Evolutionary conservation across 257 asterid species (phyloP), one percentile per base, ranked within the genome.

Genomic region (Solanum pinnatisectum): DNA sequence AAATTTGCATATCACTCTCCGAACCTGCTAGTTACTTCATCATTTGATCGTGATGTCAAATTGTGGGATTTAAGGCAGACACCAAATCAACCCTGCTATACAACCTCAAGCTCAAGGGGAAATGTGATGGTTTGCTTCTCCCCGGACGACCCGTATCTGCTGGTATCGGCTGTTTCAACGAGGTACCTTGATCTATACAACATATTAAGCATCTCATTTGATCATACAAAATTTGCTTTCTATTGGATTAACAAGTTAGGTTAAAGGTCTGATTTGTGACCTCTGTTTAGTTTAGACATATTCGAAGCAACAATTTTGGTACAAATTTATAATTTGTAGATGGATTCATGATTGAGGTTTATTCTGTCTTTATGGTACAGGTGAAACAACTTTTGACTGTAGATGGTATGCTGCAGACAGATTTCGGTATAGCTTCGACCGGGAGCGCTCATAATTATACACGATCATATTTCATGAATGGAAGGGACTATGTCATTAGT

Each of bases 81-180:
- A 4, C 94, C 94, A 10, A 36, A 59, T 49, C 86, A 82, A 15
- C 96, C 98, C 88, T 96, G 98, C 90, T 96, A 92, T 84, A 87
- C 95, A 6, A 88, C 92, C 88, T 87, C 92, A 6, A 96, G 98
- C 92, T 91, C 95, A 20, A 89, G 94, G 86, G 98, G 98, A 86
- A 96, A 95, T 44, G 98, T 96, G 89, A 96, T 96, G 99, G 99
- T 90, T 79, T 87, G 96, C 84, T 96, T 96, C 92, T 96, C 99
- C 4, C 98, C 95, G 0, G 98, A 96, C 49, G 98, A 96, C 91
- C 98, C 91, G 86, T 96, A 95, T 91, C 93, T 95, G 33, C 92
- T 95, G 46, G 96, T 95, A 14, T 96, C 98, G 5, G 94, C 96
- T 20, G 94, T 96, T 98, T 95, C 91, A 96, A 96, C 83, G 98